phyloP scores from a whole-genome alignment of 352 stramenopile species.

The Nothophytophthora sp. region DNA sequence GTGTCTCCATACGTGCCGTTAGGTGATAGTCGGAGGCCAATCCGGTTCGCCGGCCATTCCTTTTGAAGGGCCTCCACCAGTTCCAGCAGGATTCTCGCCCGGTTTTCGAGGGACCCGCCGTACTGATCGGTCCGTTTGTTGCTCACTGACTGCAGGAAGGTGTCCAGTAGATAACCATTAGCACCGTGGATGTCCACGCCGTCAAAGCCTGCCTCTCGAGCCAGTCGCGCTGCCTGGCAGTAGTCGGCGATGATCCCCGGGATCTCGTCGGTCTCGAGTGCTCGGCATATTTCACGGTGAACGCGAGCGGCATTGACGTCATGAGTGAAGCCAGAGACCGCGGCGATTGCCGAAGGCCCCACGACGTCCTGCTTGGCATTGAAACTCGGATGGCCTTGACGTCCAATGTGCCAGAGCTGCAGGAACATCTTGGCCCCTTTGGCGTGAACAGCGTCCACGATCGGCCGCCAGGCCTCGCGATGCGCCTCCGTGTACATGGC shows the following conservation, averaged over 20 bases:
- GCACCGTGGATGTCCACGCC: conserved; percentile 46
- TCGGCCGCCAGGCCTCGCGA: conserved; percentile 21
- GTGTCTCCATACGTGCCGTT: conserved; percentile 16
- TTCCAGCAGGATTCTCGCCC: conserved; percentile 44
- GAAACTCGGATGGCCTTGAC: conserved; percentile 19
- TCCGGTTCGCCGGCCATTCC: conserved; percentile 5
- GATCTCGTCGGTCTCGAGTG: conserved; percentile 67
- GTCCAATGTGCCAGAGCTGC: conserved; percentile 56
- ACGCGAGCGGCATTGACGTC: conserved; percentile 7
- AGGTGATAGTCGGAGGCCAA: conserved; percentile 21
- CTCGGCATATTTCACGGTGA: conserved; percentile 31
- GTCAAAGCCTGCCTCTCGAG: conserved; percentile 60
- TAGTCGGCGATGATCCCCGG: conserved; percentile 55
- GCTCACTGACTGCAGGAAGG: conserved; percentile 63
- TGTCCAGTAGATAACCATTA: conserved; percentile 87
- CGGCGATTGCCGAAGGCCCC: conserved; percentile 26
- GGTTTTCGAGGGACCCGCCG: conserved; percentile 8
- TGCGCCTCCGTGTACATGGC: conserved; percentile 32
- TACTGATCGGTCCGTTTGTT: conserved; percentile 72
- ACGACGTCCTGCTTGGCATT: conserved; percentile 26
- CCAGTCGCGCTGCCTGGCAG: conserved; percentile 33
- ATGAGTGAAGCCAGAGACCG: conserved; percentile 3
- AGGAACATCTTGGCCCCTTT: conserved; percentile 33
- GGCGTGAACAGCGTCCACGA: conserved; percentile 54
- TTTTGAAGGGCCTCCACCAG: conserved; percentile 43